Conservation (phyloP, 2,329 filamentous ascomycete genomes). For the Whalleya microplaca region DNA sequence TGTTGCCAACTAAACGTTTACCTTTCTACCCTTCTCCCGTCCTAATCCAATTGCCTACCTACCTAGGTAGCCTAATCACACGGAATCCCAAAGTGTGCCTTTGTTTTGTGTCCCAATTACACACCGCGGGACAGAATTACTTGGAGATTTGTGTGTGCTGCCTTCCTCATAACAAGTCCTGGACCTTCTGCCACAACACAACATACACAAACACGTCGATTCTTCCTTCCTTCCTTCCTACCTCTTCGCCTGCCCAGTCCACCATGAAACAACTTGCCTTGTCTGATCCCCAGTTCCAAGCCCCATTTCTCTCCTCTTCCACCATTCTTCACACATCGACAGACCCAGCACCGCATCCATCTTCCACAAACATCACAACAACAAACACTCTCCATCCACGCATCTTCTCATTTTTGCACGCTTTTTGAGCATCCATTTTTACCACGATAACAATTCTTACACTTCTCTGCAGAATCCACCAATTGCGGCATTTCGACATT, state of each 20-base stretch:
- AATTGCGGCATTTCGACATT: constrained; percentile 8
- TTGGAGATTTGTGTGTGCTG: constrained; percentile 13
- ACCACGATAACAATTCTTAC: constrained; percentile 36
- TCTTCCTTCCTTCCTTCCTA: constrained; percentile 4
- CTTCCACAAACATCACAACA: constrained; percentile 30
- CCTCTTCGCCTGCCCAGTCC: constrained; percentile 3
- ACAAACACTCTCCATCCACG: constrained; percentile 20
- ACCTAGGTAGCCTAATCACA: neutral
- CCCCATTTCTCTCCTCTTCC: constrained; percentile 16
- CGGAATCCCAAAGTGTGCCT: constrained; percentile 8
- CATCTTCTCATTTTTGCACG: constrained; percentile 35
- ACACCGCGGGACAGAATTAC: constrained; percentile 21
- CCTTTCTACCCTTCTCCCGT: neutral
- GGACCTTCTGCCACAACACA: neutral
- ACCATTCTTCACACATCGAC: constrained; percentile 26
- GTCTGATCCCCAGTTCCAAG: constrained; percentile 4
- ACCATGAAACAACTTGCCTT: constrained; percentile 16
- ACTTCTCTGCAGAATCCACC: constrained; percentile 13
- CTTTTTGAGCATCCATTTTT: constrained; percentile 40
- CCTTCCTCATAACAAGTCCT: constrained; percentile 6
- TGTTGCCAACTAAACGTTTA: neutral
- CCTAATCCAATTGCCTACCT: neutral
- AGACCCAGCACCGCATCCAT: constrained; percentile 32
- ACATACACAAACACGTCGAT: neutral
- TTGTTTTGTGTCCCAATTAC: constrained; percentile 25